A percentile compares a stretch with the other conserved stretches of the same genome.
phyloP scores from a whole-genome alignment of 2,329 filamentous ascomycete species.

The Xylaria sp. region DNA sequence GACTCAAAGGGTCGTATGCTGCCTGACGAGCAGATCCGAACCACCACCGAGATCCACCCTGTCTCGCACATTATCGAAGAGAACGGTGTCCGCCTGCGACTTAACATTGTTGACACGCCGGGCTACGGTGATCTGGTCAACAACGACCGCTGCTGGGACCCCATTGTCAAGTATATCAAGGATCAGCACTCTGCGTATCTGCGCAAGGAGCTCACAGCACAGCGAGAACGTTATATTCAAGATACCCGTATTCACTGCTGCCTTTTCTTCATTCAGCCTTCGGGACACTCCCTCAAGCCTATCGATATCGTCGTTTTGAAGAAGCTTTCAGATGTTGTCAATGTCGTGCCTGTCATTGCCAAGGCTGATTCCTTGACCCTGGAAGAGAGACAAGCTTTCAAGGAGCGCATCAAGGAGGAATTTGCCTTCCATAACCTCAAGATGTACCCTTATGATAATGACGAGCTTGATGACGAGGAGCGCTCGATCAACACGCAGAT shows the following conservation, averaged over 20 bases:
- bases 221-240: constrained; percentile 98
- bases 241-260: constrained; percentile 99
- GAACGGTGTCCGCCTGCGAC: constrained; percentile 93
- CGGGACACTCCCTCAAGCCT: constrained; percentile 96
- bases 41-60: constrained; percentile 96
- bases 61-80: constrained; percentile 99
- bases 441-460: constrained; percentile 99
- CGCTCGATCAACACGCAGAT: constrained; percentile 91
- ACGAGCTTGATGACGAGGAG: constrained; percentile 98
- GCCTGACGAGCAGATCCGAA: constrained; percentile 90
- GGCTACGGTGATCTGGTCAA: constrained; percentile 99
- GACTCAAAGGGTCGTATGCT: constrained; percentile 96
- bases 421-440: constrained; percentile 99
- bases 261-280: constrained; percentile 99
- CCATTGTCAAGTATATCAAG: constrained; percentile 99
- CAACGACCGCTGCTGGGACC: constrained; percentile 99
- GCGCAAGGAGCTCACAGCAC: constrained; percentile 97
- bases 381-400: constrained; percentile 95
- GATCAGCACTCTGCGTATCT: constrained; percentile 99
- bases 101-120: constrained; percentile 99
- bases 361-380: constrained; percentile 96
- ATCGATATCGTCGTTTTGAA: constrained; percentile 99
- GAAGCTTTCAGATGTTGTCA: constrained; percentile 99
- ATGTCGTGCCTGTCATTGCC: constrained; percentile 97
- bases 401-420: constrained; percentile 99